Evolutionary conservation across 352 stramenopile genomes (phyloP), one percentile per base, ranked within the genome.

Genomic region (Pythium sukuiense): DNA sequence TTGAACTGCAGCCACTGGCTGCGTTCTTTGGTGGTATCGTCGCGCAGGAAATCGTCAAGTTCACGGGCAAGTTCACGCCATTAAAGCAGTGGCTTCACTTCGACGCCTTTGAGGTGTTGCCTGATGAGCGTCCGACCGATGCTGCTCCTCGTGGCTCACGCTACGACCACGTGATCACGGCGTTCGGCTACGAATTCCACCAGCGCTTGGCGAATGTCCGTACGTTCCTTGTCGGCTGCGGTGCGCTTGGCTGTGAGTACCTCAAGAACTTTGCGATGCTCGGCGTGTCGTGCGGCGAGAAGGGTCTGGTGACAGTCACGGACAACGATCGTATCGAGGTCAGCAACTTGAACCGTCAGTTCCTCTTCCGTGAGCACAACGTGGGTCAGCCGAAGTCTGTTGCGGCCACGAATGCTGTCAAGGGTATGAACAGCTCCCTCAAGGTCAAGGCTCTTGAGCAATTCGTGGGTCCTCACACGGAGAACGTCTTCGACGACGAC

Each of bases 281-380:
- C 33, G 87, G 87, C 20, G 13, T 95, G 55, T 85, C 76, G 24
- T 93, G 84, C 46, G 87, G 87, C 7, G 79, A 89, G 3, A 88
- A 92, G 55, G 87, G 87, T 2, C 73, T 92, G 33, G 74, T 95
- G 6, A 95, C 87, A 3, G 83, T 93, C 59, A 95, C 87, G 6
- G 87, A 95, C 67, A 95, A 95, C 60, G 87, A 95, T 55, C 87
- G 87, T 41, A 95, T 95, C 61, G 87, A 95, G 79, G 87, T 95
- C 58, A 95, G 87, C 55, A 95, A 95, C 71, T 61, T 95, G 64
- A 95, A 95, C 67, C 87, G 87, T 49, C 87, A 95, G 52, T 95
- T 95, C 56, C 69, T 95, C 46, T 95, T 95, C 73, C 80, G 87
- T 14, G 87, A 93, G 50, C 84, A 95, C 76, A 95, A 95, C 45